phyloP scores from a whole-genome alignment of 768 basidiomycete genomes.

The Rhodosporidiobolus odoratus region DNA sequence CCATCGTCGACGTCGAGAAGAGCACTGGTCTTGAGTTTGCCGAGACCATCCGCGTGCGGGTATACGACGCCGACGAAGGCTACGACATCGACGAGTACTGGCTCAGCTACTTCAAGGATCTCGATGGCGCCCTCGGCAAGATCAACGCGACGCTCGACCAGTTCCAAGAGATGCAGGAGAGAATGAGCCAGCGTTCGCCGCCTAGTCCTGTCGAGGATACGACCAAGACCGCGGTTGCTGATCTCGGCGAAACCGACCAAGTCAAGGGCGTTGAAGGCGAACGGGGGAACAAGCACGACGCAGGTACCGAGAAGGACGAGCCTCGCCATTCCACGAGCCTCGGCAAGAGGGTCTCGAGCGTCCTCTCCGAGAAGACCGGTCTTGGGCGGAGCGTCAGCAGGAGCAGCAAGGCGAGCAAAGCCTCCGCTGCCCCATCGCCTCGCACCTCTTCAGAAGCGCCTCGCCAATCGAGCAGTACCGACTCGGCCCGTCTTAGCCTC shows the following conservation, averaged over 20 bases:
- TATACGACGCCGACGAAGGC: constrained; percentile 64
- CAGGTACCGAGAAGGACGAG: background rate
- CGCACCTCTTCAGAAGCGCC: background rate
- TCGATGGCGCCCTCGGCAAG: constrained; percentile 67
- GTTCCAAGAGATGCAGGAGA: constrained; percentile 39
- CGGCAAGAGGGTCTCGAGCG: constrained; percentile 5
- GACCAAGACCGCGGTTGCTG: constrained; percentile 2
- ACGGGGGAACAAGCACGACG: background rate
- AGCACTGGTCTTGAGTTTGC: constrained; percentile 89
- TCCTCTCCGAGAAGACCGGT: constrained; percentile 3
- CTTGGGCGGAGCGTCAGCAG: background rate
- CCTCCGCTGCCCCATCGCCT: background rate
- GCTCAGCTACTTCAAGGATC: constrained; percentile 81
- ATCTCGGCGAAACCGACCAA: constrained; percentile 24
- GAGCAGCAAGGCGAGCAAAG: background rate
- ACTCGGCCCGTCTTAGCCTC: background rate
- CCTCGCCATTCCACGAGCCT: constrained; percentile 3
- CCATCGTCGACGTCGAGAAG: constrained; percentile 79
- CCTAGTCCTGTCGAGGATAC: constrained; percentile 19
- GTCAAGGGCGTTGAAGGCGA: constrained; percentile 1
- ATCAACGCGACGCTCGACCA: constrained; percentile 71
- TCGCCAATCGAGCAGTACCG: background rate
- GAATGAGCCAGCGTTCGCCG: background rate
- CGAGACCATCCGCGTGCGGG: constrained; percentile 82
- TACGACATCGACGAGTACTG: constrained; percentile 63